phyloP scores from a whole-genome alignment of 495 filamentous ascomycete species.

The Filosporella fistucella region DNA sequence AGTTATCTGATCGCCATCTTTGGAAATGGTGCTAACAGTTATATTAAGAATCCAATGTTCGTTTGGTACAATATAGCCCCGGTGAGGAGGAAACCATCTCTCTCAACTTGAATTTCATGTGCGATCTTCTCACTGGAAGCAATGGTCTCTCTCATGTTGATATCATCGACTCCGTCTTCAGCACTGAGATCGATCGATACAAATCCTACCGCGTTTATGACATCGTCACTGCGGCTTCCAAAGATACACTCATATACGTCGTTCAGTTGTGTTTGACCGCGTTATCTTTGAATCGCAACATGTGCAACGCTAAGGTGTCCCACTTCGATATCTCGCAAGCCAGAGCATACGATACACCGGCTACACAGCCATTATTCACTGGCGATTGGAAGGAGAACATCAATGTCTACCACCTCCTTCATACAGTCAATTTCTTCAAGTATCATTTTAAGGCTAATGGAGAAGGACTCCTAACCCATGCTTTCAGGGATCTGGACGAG shows the following conservation, averaged over 20 bases:
- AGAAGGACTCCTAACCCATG: constrained; percentile 19
- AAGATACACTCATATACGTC: neutral
- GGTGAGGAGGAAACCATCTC: neutral
- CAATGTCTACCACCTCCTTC: constrained; percentile 16
- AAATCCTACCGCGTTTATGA: neutral
- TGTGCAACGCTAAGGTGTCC: constrained; percentile 4
- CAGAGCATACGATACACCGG: constrained; percentile 6
- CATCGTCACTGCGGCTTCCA: neutral
- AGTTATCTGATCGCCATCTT: too few relatives aligned
- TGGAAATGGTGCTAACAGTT: too few relatives aligned
- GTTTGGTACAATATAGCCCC: constrained; percentile 6
- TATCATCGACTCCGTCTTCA: constrained; percentile 19
- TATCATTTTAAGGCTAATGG: constrained; percentile 19
- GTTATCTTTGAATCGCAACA: constrained; percentile 11
- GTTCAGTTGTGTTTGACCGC: constrained; percentile 20
- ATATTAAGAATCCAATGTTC: neutral
- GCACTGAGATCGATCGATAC: constrained; percentile 8
- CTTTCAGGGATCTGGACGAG: constrained; percentile 7
- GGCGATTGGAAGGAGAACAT: constrained; percentile 11
- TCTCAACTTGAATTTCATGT: constrained; percentile 11
- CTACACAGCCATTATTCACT: constrained; percentile 14
- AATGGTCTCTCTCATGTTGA: constrained; percentile 6
- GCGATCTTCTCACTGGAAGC: neutral
- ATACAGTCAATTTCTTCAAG: constrained; percentile 24
- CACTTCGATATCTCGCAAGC: constrained; percentile 21